Evolutionary conservation across 352 stramenopile species (phyloP).

Genomic region (Pseudoperonospora humuli): DNA sequence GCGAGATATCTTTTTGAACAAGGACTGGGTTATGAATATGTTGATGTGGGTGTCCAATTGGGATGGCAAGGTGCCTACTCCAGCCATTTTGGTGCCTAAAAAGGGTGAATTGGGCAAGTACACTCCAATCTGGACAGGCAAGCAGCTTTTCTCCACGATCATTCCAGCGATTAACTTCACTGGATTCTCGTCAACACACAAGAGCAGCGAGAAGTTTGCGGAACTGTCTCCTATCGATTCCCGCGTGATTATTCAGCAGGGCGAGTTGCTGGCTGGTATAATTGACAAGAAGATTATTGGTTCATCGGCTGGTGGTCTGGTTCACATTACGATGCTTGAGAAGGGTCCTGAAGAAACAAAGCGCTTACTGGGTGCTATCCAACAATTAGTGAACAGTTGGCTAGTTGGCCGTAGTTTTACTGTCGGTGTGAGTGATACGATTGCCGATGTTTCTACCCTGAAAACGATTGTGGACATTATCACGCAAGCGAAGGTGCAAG

Average conservation of each 20-base stretch:
- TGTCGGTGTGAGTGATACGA: conserved; percentile 97
- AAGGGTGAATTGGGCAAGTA: conserved; percentile 83
- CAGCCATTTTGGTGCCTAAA: conserved; percentile 94
- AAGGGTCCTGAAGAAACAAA: conserved; percentile 87
- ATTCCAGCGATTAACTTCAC: conserved; percentile 96
- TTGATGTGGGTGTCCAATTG: conserved; percentile 97
- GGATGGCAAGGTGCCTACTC: conserved; percentile 95
- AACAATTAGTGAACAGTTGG: conserved; percentile 99
- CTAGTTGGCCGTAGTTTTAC: conserved; percentile 96
- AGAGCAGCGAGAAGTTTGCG: conserved; percentile 85
- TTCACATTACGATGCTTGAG: conserved; percentile 96
- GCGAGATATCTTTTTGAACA: conserved; percentile 95
- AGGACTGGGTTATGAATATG: conserved; percentile 97
- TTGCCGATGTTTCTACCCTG: conserved; percentile 96
- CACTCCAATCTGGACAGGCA: conserved; percentile 94
- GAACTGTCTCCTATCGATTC: conserved; percentile 94
- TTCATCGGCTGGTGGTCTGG: conserved; percentile 92
- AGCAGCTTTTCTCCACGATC: conserved; percentile 97
- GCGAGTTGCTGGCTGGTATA: conserved; percentile 94
- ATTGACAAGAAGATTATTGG: conserved; percentile 99
- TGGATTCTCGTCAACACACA: conserved; percentile 92
- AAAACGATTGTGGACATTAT: conserved; percentile 98
- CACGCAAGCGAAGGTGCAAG: conserved; percentile 95
- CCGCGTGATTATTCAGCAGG: conserved; percentile 95
- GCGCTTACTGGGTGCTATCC: conserved; percentile 88